Conservation (phyloP, 1,139 yeast genomes). For the Suhomyces guaymorum region DNA sequence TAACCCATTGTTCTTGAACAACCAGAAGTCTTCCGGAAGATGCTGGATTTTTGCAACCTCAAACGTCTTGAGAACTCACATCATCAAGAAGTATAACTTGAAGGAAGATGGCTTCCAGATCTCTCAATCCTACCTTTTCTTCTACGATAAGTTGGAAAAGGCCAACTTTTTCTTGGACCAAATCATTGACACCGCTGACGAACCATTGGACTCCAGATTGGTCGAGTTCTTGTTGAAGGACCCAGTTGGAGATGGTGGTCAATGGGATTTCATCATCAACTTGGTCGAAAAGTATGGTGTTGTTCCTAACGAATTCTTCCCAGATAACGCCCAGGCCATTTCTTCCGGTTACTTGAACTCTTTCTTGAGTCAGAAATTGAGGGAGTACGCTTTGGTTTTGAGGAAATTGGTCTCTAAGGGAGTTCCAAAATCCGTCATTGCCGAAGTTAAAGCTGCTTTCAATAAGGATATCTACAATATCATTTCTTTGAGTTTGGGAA, state of each 20-base stretch:
- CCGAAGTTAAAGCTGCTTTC: conserved; percentile 45
- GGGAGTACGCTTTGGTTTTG: conserved; percentile 72
- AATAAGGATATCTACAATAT: conserved; percentile 63
- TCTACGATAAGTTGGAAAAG: conserved; percentile 74
- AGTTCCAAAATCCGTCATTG: conserved; percentile 23
- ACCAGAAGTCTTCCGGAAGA: conserved; percentile 74
- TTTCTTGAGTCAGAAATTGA: conserved; percentile 62
- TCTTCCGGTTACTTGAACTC: conserved; percentile 58
- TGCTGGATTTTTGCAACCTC: conserved; percentile 90
- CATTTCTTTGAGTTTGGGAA: conserved; percentile 66
- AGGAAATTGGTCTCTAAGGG: conserved; percentile 45
- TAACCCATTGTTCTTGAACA: conserved; percentile 58
- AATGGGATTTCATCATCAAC: conserved; percentile 79
- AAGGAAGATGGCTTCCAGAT: conserved; percentile 63
- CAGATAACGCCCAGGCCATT: conserved; percentile 70
- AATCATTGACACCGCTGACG: conserved; percentile 63
- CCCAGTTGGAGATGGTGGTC: conserved; percentile 83
- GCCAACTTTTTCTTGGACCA: conserved; percentile 78
- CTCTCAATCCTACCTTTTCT: conserved; percentile 71
- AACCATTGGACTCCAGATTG: conserved; percentile 66
- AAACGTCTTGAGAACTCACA: conserved; percentile 64
- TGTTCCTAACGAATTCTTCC: conserved; percentile 70
- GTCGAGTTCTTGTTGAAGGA: conserved; percentile 60
- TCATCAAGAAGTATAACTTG: conserved; percentile 63
- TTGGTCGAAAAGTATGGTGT: conserved; percentile 75